Evolutionary conservation across 2,329 filamentous ascomycete genomes (phyloP).

Genomic region (Verticillium alfalfae): DNA sequence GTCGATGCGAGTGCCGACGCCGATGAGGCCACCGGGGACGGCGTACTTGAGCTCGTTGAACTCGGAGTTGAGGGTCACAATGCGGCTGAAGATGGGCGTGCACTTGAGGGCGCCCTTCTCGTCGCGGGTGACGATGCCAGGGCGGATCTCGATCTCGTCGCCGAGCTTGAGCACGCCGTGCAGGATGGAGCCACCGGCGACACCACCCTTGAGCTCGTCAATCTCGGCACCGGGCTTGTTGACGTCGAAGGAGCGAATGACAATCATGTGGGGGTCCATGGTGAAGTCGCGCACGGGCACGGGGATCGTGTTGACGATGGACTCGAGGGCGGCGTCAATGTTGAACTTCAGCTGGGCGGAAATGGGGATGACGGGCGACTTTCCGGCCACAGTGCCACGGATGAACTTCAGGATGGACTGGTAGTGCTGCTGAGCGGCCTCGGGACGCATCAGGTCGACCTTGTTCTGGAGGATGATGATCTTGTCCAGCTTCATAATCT

Average conservation of each 20-base stretch:
- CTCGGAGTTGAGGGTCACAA: conserved; percentile 93
- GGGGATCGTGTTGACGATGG: conserved; percentile 91
- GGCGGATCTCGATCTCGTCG: conserved; percentile 97
- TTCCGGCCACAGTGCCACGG: conserved; percentile 91
- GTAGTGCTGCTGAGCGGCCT: conserved; percentile 88
- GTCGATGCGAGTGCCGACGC: conserved; percentile 96
- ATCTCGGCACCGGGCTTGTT: conserved; percentile 99
- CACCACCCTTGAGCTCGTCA: conserved; percentile 96
- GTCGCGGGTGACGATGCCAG: conserved; percentile 96
- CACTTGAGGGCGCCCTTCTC: conserved; percentile 91
- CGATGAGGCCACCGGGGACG: conserved; percentile 93
- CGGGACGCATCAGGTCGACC: conserved; percentile 96
- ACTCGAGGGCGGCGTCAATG: conserved; percentile 96
- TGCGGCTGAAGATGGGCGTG: conserved; percentile 92
- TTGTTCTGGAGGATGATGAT: conserved; percentile 99
- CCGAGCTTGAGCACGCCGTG: conserved; percentile 95
- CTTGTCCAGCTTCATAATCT: conserved; percentile 99
- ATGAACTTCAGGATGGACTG: conserved; percentile 98
- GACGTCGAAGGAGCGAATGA: conserved; percentile 98
- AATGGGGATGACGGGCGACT: conserved; percentile 93
- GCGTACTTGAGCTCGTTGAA: conserved; percentile 97
- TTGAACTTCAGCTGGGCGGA: conserved; percentile 99
- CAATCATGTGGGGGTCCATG: conserved; percentile 93
- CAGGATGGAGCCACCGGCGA: conserved; percentile 93
- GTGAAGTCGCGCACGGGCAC: conserved; percentile 88